These are phyloP conservation scores for Chenopodium album DNA, from an alignment of 148 eudicot genomes.

Conservation along the genomic window DNA sequence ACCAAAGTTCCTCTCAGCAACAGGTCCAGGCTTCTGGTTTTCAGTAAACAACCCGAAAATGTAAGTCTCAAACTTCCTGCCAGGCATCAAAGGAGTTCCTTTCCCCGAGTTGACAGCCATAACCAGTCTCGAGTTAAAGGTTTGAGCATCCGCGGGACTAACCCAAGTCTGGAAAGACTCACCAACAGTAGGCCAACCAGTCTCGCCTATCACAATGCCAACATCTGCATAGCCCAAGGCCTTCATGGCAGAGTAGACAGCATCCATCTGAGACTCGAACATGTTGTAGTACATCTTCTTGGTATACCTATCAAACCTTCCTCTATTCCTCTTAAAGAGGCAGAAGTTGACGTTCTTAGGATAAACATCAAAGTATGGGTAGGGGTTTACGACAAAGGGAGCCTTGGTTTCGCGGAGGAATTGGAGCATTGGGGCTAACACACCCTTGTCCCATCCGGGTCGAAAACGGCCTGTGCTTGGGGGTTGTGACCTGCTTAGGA, in stretches of 20 bases:
- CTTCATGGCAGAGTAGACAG: constrained; percentile 63
- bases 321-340: constrained; percentile 41
- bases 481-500: constrained; percentile 45
- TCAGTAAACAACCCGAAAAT: constrained; percentile 68
- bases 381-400: constrained; percentile 82
- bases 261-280: constrained; percentile 70
- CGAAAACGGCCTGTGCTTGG: constrained; percentile 70
- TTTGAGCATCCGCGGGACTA: constrained; percentile 49
- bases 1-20: constrained; percentile 75
- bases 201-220: constrained; percentile 73
- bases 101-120: constrained; percentile 39
- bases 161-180: constrained; percentile 50
- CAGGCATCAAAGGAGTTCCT: constrained; percentile 89
- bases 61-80: constrained; percentile 64
- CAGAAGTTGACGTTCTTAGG: constrained; percentile 37
- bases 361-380: constrained; percentile 64
- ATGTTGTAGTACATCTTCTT: constrained; percentile 51
- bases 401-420: constrained; percentile 61
- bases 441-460: constrained; percentile 58
- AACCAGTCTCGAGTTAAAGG: constrained; percentile 53
- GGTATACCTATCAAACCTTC: constrained; percentile 40
- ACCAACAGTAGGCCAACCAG: constrained; percentile 80
- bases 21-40: constrained; percentile 62
- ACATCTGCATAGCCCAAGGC: constrained; percentile 58
- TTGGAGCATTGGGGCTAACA: constrained; percentile 61